Evolutionary conservation across 495 filamentous ascomycete species (phyloP).

Genomic region (Hypomontagnella monticulosa): DNA sequence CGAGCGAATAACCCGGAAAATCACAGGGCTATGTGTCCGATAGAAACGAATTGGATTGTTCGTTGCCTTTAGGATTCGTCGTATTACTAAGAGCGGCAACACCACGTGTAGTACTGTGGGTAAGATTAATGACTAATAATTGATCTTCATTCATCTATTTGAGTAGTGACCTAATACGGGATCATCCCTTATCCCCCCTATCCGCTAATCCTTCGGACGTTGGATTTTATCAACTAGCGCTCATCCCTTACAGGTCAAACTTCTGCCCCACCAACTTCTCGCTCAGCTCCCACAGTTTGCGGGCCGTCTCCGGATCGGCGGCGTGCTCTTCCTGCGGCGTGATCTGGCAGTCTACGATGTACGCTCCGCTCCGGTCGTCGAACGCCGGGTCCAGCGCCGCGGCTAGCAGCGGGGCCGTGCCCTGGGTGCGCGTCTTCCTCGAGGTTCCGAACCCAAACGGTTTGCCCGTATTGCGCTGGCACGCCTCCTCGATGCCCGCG

Average conservation of each 20-base stretch:
- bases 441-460: background rate
- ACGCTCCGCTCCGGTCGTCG: constrained; percentile 38
- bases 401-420: constrained; percentile 22
- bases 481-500: constrained; percentile 30
- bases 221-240: background rate
- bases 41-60: too few species aligned
- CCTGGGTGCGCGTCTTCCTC: constrained; percentile 16
- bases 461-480: constrained; percentile 48
- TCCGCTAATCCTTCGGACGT: too few species aligned
- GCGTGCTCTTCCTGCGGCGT: constrained; percentile 43
- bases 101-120: too few species aligned
- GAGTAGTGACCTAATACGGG: background rate
- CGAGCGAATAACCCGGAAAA: too few species aligned
- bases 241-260: constrained; percentile 32
- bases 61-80: too few species aligned
- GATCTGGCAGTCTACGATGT: constrained; percentile 50
- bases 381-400: constrained; percentile 41
- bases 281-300: constrained; percentile 54
- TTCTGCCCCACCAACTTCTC: constrained; percentile 52
- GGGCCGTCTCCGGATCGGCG: constrained; percentile 47
- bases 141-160: too few species aligned
- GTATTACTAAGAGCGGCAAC: too few species aligned
- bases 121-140: too few species aligned
- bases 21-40: too few species aligned
- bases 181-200: background rate